These are phyloP conservation scores for Kodamaea nitidulidarum DNA, from an alignment of 805 yeast species.

Conservation along the genomic window DNA sequence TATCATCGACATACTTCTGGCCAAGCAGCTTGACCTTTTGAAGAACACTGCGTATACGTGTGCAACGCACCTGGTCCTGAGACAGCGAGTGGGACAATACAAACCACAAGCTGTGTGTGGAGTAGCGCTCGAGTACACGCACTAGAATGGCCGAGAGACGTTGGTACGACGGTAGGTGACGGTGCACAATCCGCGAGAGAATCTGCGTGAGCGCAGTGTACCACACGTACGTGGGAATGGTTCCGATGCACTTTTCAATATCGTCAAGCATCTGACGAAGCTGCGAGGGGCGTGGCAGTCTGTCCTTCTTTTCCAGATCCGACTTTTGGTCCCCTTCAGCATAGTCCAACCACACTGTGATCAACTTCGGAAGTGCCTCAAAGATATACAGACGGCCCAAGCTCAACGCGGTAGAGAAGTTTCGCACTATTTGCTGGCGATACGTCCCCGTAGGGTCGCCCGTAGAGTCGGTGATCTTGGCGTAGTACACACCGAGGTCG, in stretches of 20 bases:
- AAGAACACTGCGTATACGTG: constrained; percentile 25
- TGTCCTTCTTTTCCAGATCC: no score
- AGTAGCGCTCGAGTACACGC: constrained; percentile 59
- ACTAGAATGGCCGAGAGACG: constrained; percentile 56
- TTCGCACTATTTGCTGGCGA: constrained; percentile 51
- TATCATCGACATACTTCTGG: constrained; percentile 13
- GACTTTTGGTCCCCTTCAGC: constrained; percentile 32
- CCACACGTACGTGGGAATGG: constrained; percentile 58
- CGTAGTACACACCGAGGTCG: constrained; percentile 73
- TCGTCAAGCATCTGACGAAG: constrained; percentile 47
- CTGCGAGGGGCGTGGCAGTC: constrained; percentile 18
- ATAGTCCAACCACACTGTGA: constrained; percentile 88
- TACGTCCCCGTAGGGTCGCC: constrained; percentile 45
- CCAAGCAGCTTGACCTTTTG: constrained; percentile 14
- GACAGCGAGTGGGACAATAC: constrained; percentile 70
- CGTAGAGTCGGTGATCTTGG: constrained; percentile 70
- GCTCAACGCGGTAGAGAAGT: constrained; percentile 56
- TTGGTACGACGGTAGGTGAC: constrained; percentile 51
- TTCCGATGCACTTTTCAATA: constrained; percentile 40
- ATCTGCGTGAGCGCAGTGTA: constrained; percentile 84
- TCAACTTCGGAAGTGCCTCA: constrained; percentile 85
- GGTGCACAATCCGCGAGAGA: constrained; percentile 71
- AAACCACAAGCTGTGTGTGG: constrained; percentile 83
- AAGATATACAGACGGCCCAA: constrained; percentile 63
- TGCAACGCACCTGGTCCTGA: constrained; percentile 27